Evolutionary conservation across 2,329 filamentous ascomycete genomes (phyloP), one percentile per base, ranked within the genome.

Genomic region (Amesomyces nigricolor): DNA sequence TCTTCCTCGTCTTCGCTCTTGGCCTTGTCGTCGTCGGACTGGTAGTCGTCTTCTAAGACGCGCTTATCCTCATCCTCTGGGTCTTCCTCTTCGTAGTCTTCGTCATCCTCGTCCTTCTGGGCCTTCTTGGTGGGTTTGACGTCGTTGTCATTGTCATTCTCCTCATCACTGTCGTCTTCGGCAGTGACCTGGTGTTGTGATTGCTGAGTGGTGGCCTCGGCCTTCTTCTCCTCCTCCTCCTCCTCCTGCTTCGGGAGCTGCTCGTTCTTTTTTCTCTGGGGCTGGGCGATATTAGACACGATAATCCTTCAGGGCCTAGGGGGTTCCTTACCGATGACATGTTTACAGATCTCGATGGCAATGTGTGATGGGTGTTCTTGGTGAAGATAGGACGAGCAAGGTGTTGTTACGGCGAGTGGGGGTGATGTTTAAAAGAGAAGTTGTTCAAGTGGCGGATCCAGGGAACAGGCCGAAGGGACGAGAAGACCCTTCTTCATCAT

Each of bases 11-110:
- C 53, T 17, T 17, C 64, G 58, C 13, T 64, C 60, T 35, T 35
- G 32, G 29, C 64, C 56, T 2, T 63, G n/a, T 66, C 54, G 7
- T 62, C 61, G 4, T 63, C 61, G 8, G 61, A 55, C 42, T 59
- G 62, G 47, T 61, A 63, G 53, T 61, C 61, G 56, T 61, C 60
- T 1, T 59, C 59, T 49, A 61, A 51, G 54, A 57, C 61, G 40
- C 42, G 55, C 19, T 63, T 57, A 48, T 65, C 60, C 39, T 63
- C 63, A 26, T 55, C 61, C 37, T 60, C 61, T 16, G 63, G 63
- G 48, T 64, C 64, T 17, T 65, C 58, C 17, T 64, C 63, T 7
- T 64, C 61, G n/a, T 63, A 57, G n/a, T 65, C 59, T 17, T 65
- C 62, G 1, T 64, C 61, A 6, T 61, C 62, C 13, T 61, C 53